Evolutionary conservation across 257 asterid species (phyloP).

Genomic region (Capsicum rhomboideum): DNA sequence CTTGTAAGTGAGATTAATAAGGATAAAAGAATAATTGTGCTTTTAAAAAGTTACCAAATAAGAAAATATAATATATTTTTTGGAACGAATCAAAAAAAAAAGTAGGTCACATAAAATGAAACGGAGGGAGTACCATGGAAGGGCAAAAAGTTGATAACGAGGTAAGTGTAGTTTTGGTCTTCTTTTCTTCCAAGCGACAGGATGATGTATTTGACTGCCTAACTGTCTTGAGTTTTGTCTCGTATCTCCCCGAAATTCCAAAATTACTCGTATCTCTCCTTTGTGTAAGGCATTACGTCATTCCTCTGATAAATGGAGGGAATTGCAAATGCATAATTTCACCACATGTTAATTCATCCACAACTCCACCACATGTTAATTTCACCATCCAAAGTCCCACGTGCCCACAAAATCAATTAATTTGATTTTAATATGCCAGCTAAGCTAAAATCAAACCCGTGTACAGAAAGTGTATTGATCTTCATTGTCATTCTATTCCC

Average conservation of each 20-base stretch:
- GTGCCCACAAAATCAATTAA: background rate
- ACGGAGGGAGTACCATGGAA: too few relatives aligned
- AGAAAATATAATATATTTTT: too few relatives aligned
- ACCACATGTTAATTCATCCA: background rate
- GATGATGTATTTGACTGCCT: background rate
- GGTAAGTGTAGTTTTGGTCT: too few relatives aligned
- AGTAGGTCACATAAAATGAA: too few relatives aligned
- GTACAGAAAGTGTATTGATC: background rate
- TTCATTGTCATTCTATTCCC: background rate
- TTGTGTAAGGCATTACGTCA: background rate
- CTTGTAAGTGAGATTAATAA: too few relatives aligned
- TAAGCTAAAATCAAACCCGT: background rate
- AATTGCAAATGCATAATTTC: background rate
- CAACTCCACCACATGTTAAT: too few relatives aligned
- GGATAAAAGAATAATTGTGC: too few relatives aligned
- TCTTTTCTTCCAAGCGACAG: background rate
- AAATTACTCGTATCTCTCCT: background rate
- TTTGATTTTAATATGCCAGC: background rate
- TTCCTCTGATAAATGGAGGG: background rate
- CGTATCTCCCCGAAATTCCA: background rate
- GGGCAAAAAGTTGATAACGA: too few relatives aligned
- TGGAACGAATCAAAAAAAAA: too few relatives aligned
- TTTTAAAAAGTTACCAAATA: too few relatives aligned
- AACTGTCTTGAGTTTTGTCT: background rate
- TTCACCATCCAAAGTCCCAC: background rate